Evolutionary conservation across 768 basidiomycete genomes (phyloP).

Genomic region (Serendipita vermifera): DNA sequence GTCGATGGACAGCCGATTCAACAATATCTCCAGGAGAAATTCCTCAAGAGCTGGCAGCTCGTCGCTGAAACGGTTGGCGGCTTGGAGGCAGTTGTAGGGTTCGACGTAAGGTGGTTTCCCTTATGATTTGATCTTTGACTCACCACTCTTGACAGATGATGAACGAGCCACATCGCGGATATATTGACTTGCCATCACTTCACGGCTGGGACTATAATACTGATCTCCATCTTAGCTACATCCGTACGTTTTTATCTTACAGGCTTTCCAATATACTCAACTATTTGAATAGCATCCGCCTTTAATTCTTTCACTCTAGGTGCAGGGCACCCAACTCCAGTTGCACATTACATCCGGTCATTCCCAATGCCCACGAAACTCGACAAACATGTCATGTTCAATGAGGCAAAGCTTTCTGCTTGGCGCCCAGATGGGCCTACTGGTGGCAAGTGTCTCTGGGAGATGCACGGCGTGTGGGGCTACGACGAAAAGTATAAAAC

Average conservation of each 20-base stretch:
- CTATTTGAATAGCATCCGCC: slow-evolving; percentile 46
- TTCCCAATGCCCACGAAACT: slow-evolving; percentile 78
- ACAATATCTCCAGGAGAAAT: slow-evolving; percentile 67
- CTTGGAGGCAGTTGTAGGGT: slow-evolving; percentile 71
- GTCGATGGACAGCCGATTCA: slow-evolving; percentile 57
- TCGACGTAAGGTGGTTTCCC: slow-evolving; percentile 48
- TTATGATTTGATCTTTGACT: neutral
- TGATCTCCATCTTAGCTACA: slow-evolving; percentile 71
- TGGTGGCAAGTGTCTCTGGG: slow-evolving; percentile 64
- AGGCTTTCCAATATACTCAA: neutral
- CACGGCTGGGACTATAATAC: slow-evolving; percentile 89
- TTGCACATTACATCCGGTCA: slow-evolving; percentile 71
- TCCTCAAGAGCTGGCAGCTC: slow-evolving; percentile 60
- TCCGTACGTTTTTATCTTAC: slow-evolving; percentile 40
- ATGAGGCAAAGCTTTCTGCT: slow-evolving; percentile 42
- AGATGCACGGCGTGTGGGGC: slow-evolving; percentile 87
- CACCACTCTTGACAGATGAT: slow-evolving; percentile 45
- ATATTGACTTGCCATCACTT: slow-evolving; percentile 68
- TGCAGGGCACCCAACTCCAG: slow-evolving; percentile 65
- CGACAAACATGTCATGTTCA: slow-evolving; percentile 46
- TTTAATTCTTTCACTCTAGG: slow-evolving; percentile 89
- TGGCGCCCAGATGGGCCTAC: slow-evolving; percentile 72
- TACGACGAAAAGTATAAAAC: slow-evolving; percentile 57
- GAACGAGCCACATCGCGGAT: slow-evolving; percentile 93
- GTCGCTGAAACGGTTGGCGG: slow-evolving; percentile 57